These are phyloP conservation scores for Pholiota adiposa DNA, from an alignment of 1,284 basidiomycete species.

Conservation along the genomic window DNA sequence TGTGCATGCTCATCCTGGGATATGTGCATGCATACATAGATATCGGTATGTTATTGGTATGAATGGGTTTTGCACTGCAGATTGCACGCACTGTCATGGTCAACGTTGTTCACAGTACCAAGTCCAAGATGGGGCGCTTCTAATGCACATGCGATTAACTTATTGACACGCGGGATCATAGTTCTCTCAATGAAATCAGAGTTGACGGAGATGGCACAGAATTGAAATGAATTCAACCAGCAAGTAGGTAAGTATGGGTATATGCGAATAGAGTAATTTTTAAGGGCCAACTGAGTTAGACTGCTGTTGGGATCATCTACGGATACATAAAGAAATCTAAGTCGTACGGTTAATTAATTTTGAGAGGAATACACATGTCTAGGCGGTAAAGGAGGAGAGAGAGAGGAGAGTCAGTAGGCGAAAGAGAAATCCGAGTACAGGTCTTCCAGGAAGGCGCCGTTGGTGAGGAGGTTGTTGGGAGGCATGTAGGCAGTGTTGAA, in stretches of 20 bases:
- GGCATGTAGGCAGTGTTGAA: conserved; percentile 29
- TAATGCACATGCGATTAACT: neutral
- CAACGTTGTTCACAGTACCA: neutral
- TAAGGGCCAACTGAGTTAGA: conserved; percentile 4
- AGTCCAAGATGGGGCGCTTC: neutral
- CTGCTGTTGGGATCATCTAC: conserved; percentile 11
- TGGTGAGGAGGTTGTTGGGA: conserved; percentile 32
- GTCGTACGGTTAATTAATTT: conserved; percentile 14
- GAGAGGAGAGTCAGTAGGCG: conserved; percentile 35
- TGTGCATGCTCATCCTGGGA: neutral
- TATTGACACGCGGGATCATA: neutral
- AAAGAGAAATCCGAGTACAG: conserved; percentile 42
- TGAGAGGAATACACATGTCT: neutral
- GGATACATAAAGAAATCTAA: conserved; percentile 18
- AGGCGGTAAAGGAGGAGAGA: conserved; percentile 4
- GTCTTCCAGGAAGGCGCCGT: conserved; percentile 35
- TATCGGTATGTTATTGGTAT: neutral
- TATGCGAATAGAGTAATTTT: conserved; percentile 19
- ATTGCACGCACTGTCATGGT: neutral
- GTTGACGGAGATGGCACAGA: neutral
- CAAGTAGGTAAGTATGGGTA: neutral
- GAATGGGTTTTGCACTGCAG: neutral
- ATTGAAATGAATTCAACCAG: neutral
- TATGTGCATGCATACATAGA: neutral
- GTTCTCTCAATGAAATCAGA: neutral